These are phyloP conservation scores for Metarhizium sp. DNA, from an alignment of 2,329 filamentous ascomycete genomes.

Conservation along the genomic window DNA sequence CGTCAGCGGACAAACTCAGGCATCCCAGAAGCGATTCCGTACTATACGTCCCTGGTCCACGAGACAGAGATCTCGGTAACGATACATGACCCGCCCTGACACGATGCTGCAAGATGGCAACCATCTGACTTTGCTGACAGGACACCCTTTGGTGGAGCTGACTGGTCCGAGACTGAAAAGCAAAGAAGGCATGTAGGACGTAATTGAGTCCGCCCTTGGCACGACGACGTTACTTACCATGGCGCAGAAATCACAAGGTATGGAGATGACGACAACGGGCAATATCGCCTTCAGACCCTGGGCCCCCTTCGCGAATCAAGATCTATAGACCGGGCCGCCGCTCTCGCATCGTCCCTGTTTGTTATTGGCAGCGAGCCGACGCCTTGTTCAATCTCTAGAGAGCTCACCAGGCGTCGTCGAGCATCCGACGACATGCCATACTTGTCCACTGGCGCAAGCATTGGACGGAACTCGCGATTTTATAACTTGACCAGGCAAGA, in stretches of 20 bases:
- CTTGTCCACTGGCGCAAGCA: constrained; percentile 31
- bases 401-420: constrained; percentile 1
- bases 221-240: background rate
- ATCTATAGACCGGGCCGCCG: constrained; percentile 25
- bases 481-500: constrained; percentile 26
- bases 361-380: constrained; percentile 21
- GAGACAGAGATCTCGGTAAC: constrained; percentile 21
- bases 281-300: too few relatives aligned
- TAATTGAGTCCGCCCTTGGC: background rate
- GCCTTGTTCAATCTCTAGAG: background rate
- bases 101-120: background rate
- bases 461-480: constrained; percentile 38
- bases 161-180: background rate
- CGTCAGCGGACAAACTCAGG: too few relatives aligned
- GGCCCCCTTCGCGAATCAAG: constrained; percentile 17
- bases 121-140: background rate
- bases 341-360: constrained; percentile 28
- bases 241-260: background rate
- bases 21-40: constrained; percentile 16
- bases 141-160: background rate
- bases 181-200: background rate
- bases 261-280: background rate
- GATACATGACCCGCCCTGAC: constrained; percentile 7
- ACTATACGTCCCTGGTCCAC: constrained; percentile 22
- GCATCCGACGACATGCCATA: constrained; percentile 22